Evolutionary conservation across 352 stramenopile genomes (phyloP), one percentile per base, ranked within the genome.

Genomic region (Pythium brassicae): DNA sequence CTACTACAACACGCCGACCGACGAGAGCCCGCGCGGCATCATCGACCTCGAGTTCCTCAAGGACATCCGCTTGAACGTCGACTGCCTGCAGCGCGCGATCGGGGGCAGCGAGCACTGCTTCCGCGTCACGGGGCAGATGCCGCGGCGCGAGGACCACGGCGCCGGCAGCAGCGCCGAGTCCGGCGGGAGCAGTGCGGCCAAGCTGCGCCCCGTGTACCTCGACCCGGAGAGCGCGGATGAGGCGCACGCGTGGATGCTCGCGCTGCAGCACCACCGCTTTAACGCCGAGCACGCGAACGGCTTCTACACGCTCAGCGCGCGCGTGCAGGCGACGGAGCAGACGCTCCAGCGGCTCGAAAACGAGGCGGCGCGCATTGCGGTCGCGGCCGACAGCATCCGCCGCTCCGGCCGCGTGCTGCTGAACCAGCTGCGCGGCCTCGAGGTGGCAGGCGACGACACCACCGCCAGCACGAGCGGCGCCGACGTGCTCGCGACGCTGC

Each of bases 21-120:
- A 92, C 60, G 71, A 81, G 39, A 72, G 71, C 23, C 84, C 84
- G 46, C 71, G 83, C 39, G 84, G 82, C 2, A 74, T 92, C 20
- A 83, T 94, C 47, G 84, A 94, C 55, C 57, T 92, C 34, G 80
- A 91, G 69, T 94, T 87, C 53, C 59, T 92, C 25, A 72, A 68
- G 32, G 79, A 94, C 59, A 62, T 94, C 47, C 83, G 83, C 26
- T 80, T 72, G 65, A 91, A 93, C 56, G 62, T 66, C 46, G 78
- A 93, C 44, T 93, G 83, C 42, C 55, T 89, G 45, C 79, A 93
- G 61, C 78, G 80, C n/a, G 75, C 72, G 26, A 71, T 91, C 2
- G 78, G 78, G 0, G 83, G 69, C 43, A 74, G 77, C 26, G 65
- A 83, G 52, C 64, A 83, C 50, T 86, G 76, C 45, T 91, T 93